A percentile compares a stretch with the other conserved stretches of the same genome.
These are phyloP conservation scores for Ophiostoma sp. DNA, from an alignment of 2,329 filamentous ascomycete genomes.

Conservation along the genomic window DNA sequence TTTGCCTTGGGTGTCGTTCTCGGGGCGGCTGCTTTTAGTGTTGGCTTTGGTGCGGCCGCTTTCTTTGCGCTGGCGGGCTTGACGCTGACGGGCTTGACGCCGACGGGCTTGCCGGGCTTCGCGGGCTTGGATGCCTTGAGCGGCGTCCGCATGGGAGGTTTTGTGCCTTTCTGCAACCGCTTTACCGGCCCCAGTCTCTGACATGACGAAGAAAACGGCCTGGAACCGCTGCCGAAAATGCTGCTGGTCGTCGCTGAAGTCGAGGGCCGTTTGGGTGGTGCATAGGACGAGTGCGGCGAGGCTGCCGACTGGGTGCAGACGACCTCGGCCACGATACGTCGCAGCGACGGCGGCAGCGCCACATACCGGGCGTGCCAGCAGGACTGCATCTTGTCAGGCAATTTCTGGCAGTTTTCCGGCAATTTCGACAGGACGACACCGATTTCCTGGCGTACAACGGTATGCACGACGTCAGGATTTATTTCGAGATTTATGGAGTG, in stretches of 20 bases:
- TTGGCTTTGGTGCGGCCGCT: neutral
- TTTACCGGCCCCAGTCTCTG: neutral
- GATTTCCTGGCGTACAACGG: neutral
- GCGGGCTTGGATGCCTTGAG: neutral
- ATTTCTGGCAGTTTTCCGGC: neutral
- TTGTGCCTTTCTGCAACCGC: neutral
- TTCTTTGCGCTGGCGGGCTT: neutral
- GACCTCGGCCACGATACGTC: conserved; percentile 16
- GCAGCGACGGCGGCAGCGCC: conserved; percentile 29
- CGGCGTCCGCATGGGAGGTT: conserved; percentile 11
- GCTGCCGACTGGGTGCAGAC: conserved; percentile 18
- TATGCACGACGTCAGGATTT: neutral
- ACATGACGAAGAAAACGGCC: conserved; percentile 8
- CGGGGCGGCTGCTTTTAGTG: neutral
- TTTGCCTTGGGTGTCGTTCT: conserved; percentile 7
- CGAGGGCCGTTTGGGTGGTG: neutral
- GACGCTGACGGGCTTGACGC: too few species aligned
- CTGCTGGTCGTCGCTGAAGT: neutral
- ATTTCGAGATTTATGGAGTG: neutral
- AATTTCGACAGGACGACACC: neutral
- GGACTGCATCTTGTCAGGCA: neutral
- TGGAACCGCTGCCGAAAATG: neutral
- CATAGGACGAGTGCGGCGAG: neutral
- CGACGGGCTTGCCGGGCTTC: too few species aligned
- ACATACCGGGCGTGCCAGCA: conserved; percentile 22